Base-by-base conservation (phyloP, 2,329 filamentous ascomycete genomes). In the Penicillium sp. region DNA sequence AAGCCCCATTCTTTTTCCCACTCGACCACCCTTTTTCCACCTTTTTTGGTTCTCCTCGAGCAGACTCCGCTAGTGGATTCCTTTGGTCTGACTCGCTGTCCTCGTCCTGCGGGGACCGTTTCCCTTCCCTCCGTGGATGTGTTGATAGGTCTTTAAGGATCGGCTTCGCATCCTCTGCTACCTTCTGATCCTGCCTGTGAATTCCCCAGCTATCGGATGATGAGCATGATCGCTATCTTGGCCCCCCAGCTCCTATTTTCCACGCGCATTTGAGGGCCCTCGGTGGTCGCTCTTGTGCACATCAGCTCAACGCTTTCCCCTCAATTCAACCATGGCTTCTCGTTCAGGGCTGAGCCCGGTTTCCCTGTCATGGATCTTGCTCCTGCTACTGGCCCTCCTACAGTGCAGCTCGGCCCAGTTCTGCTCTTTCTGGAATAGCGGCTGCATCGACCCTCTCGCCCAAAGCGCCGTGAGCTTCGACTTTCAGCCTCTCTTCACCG, bases 371-470 rank as follows among this genome's bases (percentile, higher is more conserved):
- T 49, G 52, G 41, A 20, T 62, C 4, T 29, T 63, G 25, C 28
- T 64, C 23, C n/a, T 61, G 6, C 20, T 62, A n/a, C 43, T 56
- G n/a, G 47, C 48, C 18, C 29, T 63, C 3, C 42, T 62, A 3
- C 62, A 55, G 18, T 46, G 54, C 23, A 50, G 48, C 35, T 49
- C 56, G 5, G 66, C 67, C 37, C 64, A 69, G 42, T 57, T 68
- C 37, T 72, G 69, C 46, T 63, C 62, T 4, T 72, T 72, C 43
- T 65, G 62, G 58, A 63, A 68, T 45, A 56, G 45, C 10, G 63
- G 55, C 18, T 72, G 69, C 50, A 63, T 72, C 50, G 69, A 72
- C 47, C 63, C 68, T 4, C 55, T 71, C 13, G 69, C 69, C 40
- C 69, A 72, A 51, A 66, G 65, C 4, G 66, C 68, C 20, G 56